Evolutionary conservation across 2,329 filamentous ascomycete genomes (phyloP).

Genomic region (Trematosphaeria pertusa): DNA sequence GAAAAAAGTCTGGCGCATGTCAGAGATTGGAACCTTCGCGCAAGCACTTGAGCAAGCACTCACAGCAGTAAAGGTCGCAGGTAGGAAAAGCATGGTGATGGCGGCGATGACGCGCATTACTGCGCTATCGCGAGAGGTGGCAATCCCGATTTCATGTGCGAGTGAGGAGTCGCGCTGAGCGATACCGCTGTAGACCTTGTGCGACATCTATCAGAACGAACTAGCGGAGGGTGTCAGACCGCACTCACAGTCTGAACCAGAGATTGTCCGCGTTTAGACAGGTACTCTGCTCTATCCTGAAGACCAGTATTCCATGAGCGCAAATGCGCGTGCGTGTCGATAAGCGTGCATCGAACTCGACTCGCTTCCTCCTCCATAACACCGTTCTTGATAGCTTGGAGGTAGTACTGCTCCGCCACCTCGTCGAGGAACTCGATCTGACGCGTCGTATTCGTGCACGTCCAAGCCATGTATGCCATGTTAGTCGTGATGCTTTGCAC

Average conservation of each 20-base stretch:
- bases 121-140: conserved; percentile 24
- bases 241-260: conserved; percentile 23
- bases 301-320: conserved; percentile 16
- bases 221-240: no score
- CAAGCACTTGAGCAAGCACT: conserved; percentile 1
- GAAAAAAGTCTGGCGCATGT: conserved; percentile 25
- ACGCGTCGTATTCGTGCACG: conserved; percentile 12
- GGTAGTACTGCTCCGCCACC: conserved; percentile 14
- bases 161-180: conserved; percentile 27
- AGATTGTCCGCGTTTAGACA: conserved; percentile 21
- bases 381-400: conserved; percentile 16
- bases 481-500: conserved; percentile 15
- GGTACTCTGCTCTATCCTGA: conserved; percentile 20
- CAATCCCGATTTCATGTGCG: conserved; percentile 22
- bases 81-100: conserved; percentile 34
- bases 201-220: no score
- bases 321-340: no score
- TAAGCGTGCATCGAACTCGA: no score
- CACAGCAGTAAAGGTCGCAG: conserved; percentile 32
- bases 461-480: conserved; percentile 9
- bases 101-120: conserved; percentile 31
- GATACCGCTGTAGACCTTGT: conserved; percentile 27
- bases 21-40: neutral
- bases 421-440: conserved; percentile 20
- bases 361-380: conserved; percentile 18